Evolutionary conservation across 208 protist species (phyloP), one percentile per base, ranked within the genome.

Genomic region (Angomonas deanei): DNA sequence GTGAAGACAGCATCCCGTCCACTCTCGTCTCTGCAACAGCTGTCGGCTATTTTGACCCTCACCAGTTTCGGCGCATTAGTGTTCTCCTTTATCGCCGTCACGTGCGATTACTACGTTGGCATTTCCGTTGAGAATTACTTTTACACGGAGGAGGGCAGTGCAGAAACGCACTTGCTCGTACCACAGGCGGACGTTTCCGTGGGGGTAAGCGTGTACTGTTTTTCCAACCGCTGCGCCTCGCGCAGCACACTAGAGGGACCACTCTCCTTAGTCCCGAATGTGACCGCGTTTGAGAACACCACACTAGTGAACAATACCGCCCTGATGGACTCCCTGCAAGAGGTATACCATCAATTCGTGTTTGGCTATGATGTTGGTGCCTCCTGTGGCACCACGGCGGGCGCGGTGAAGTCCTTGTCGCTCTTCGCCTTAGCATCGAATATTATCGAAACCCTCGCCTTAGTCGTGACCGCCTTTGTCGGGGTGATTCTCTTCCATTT

Each of bases 161-260:
- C 42, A n/a, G 17, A 5, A 13, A 54, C 2, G 8, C 28, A 48
- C 26, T 28, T 82, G 11, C 17, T 87, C 10, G 46, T 89, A 48
- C 78, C 79, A 15, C 56, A 90, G 50, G 28, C 78, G 50, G 66
- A 69, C 32, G 70, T 64, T 0, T 56, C 68, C 0, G 49, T 88
- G 0, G 84, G 80, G 3, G 50, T 88, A 27, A 23, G 72, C 4
- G 57, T 58, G 2, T 66, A 72, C 27, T 76, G 70, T 50, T 33
- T 83, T 21, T 60, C 65, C 0, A 13, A 65, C 42, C 74, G 57
- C 31, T 77, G 66, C 32, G 58, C 72, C 33, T 32, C 8, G 3
- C 66, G 80, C 19, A 56, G 34, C 10, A 24, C 13, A 0, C 61
- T 55, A 17, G 71, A 38, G 26, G 66, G 74, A 0, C 42, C 72